phyloP scores from a whole-genome alignment of 208 protist genomes.

The Acanthamoeba sp. region DNA sequence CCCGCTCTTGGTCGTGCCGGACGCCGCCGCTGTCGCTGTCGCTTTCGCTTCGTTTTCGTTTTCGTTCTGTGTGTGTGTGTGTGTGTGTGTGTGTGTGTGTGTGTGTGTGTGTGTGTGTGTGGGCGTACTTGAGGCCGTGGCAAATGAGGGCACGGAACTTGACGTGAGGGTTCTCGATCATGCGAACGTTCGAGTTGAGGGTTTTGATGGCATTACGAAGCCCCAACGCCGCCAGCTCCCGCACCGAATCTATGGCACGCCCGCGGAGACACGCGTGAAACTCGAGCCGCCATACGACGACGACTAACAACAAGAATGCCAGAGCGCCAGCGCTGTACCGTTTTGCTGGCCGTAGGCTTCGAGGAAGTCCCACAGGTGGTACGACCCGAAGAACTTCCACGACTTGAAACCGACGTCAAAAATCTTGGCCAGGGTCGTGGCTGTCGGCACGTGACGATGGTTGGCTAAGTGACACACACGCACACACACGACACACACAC shows the following conservation, averaged over 20 bases:
- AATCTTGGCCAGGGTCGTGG: conserved; percentile 10
- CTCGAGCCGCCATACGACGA: too few relatives aligned
- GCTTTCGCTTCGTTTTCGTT: conserved; percentile 7
- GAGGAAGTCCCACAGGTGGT: conserved; percentile 47
- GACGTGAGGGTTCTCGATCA: conserved; percentile 49
- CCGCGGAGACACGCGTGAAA: too few relatives aligned
- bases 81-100: neutral
- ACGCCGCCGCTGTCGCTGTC: too few relatives aligned
- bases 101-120: neutral
- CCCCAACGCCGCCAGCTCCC: neutral
- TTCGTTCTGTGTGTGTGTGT: conserved; percentile 18
- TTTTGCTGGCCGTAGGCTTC: conserved; percentile 55
- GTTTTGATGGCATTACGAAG: conserved; percentile 62
- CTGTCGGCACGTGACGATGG: neutral
- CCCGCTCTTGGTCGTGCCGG: neutral
- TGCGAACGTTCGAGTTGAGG: conserved; percentile 14
- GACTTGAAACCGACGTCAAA: conserved; percentile 62
- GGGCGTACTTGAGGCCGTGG: conserved; percentile 47
- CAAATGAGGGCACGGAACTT: conserved; percentile 64
- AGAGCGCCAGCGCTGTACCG: neutral
- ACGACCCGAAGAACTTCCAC: conserved; percentile 56
- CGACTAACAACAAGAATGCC: neutral
- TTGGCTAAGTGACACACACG: neutral
- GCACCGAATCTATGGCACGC: conserved; percentile 11
- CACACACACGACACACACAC: too few relatives aligned